phyloP scores from a whole-genome alignment of 768 basidiomycete genomes.

The Pluteus cervinus region DNA sequence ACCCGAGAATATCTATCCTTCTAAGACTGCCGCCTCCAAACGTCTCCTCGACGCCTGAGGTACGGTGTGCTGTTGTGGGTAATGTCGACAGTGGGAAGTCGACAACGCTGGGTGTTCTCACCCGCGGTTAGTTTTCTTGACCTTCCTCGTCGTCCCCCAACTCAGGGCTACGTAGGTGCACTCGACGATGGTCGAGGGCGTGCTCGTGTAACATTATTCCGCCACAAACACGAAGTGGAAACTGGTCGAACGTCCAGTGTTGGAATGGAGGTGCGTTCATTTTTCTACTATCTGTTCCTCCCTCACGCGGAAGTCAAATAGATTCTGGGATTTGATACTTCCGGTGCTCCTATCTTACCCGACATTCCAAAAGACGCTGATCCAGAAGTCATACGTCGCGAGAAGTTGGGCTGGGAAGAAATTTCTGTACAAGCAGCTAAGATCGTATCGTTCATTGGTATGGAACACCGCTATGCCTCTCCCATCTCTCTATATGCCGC shows the following conservation, averaged over 20 bases:
- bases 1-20: conserved; percentile 55
- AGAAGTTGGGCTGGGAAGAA: conserved; percentile 95
- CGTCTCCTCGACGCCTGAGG: conserved; percentile 80
- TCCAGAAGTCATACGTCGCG: conserved; percentile 61
- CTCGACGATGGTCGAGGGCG: conserved; percentile 79
- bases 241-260: conserved; percentile 93
- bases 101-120: conserved; percentile 90
- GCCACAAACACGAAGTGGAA: conserved; percentile 97
- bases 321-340: conserved; percentile 85
- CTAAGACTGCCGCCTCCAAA: conserved; percentile 72
- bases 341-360: conserved; percentile 77
- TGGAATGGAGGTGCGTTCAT: conserved; percentile 80
- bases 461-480: conserved; percentile 5
- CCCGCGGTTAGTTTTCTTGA: conserved; percentile 64
- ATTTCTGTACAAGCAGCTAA: conserved; percentile 86
- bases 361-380: conserved; percentile 49
- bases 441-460: conserved; percentile 90
- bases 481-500: not conserved
- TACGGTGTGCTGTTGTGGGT: conserved; percentile 92
- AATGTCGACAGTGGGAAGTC: conserved; percentile 95
- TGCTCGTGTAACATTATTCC: conserved; percentile 83
- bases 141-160: conserved; percentile 10
- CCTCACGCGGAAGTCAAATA: conserved; percentile 19
- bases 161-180: conserved; percentile 38
- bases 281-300: not conserved